Evolutionary conservation across 352 stramenopile species (phyloP), one percentile per base, ranked within the genome.

Genomic region (Globisporangium lucens): DNA sequence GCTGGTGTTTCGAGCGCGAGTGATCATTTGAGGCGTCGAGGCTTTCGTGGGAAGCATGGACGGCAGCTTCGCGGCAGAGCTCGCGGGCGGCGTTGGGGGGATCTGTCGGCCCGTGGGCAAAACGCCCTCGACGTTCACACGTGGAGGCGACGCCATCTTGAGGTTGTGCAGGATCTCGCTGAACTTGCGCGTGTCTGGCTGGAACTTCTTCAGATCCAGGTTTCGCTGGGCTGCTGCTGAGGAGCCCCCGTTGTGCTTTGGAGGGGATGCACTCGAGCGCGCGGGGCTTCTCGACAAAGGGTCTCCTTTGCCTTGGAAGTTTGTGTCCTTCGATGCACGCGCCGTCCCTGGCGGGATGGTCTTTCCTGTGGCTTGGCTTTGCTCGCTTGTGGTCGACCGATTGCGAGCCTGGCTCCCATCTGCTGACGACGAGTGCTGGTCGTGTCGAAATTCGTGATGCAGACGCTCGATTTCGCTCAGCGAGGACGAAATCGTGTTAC

Each of bases 91-190:
- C 71, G 79, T 29, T 63, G 74, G 61, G 41, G 68, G 66, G 73
- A 78, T 72, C 24, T 78, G 36, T 0, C 46, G 53, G 3, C 52
- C 51, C 70, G 63, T 17, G 67, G 72, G 33, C 58, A 64, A 46
- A 22, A 13, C 17, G 33, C 55, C 41, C n/a, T 52, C 49, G 3
- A 56, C 66, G 24, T 75, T 75, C 56, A 80, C 65, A 59, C 71
- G 69, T 41, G 75, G 69, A 24, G 76, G 70, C 24, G 80, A 86
- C 20, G 75, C 68, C 29, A 87, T 77, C 66, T 90, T 90, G 53
- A 93, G 77, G 24, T 88, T 87, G 66, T 82, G 76, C 27, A 93
- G 65, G 57, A 93, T 89, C 67, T 93, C 85, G 3, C 80, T 80
- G 74, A 91, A 93, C 61, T 87, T 83, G 61, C 86, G 83, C 29